Conservation (phyloP, 805 yeast species). For the Isabelozyma heimii region DNA sequence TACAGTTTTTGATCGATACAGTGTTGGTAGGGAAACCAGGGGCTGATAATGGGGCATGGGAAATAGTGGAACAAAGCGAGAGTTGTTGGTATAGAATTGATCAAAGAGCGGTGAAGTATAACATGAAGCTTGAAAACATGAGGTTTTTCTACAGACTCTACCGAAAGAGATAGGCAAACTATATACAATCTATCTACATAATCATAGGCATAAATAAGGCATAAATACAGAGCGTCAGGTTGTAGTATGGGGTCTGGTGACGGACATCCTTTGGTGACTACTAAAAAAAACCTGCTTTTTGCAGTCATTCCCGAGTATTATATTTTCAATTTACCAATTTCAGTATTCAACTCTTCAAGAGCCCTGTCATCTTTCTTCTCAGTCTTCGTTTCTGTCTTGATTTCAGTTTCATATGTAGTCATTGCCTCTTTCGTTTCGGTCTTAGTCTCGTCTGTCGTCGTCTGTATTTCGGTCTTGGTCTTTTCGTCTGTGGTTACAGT, state of each 20-base stretch:
- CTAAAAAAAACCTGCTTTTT: not conserved
- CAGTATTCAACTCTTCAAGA: slow-evolving; percentile 5
- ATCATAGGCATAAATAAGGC: no score
- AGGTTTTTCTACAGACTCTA: slow-evolving; percentile 79
- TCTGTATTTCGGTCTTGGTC: no score
- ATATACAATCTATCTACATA: no score
- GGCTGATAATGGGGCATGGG: slow-evolving; percentile 57
- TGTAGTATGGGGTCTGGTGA: no score
- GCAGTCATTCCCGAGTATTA: slow-evolving; percentile 1
- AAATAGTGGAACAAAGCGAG: slow-evolving; percentile 60
- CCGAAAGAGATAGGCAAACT: slow-evolving; percentile 40
- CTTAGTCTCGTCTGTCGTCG: not conserved
- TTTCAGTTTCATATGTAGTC: slow-evolving; percentile 16
- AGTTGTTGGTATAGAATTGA: slow-evolving; percentile 76
- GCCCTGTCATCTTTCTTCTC: slow-evolving; percentile 3
- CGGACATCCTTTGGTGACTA: no score
- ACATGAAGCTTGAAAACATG: slow-evolving; percentile 79
- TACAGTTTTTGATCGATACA: slow-evolving; percentile 76
- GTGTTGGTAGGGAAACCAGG: slow-evolving; percentile 54
- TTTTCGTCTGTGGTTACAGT: not conserved
- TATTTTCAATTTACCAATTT: slow-evolving; percentile 8
- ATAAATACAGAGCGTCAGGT: no score
- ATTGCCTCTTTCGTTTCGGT: no score
- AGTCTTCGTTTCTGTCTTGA: slow-evolving; percentile 3
- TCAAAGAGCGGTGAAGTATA: slow-evolving; percentile 51